Percentiles rank a stretch among this genome's conserved stretches.
phyloP scores from a whole-genome alignment of 2,329 filamentous ascomycete species.

The Emydomyces testavorans region DNA sequence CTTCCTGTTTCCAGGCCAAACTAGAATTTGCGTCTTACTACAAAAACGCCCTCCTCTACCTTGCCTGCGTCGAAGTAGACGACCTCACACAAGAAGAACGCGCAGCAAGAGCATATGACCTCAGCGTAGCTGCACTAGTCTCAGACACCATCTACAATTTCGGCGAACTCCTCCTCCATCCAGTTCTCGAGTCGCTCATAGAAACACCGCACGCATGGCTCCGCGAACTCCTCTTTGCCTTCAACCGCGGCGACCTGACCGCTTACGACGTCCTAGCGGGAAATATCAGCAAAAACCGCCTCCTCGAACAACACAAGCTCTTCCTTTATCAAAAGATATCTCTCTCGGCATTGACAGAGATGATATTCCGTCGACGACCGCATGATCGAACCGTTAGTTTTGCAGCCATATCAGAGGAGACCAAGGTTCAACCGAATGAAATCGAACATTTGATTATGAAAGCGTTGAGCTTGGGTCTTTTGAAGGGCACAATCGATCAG shows the following conservation, averaged over 20 bases:
- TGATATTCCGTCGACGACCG: constrained; percentile 87
- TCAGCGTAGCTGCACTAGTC: constrained; percentile 82
- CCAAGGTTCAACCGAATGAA: constrained; percentile 78
- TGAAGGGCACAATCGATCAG: constrained; percentile 90
- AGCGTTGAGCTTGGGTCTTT: constrained; percentile 81
- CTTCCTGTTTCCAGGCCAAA: constrained; percentile 45
- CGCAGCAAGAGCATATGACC: constrained; percentile 75
- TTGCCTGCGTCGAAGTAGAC: constrained; percentile 82
- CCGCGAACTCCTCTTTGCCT: constrained; percentile 89
- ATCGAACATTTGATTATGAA: constrained; percentile 99
- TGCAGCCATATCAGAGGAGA: constrained; percentile 75
- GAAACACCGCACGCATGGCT: constrained; percentile 74
- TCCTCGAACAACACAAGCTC: constrained; percentile 65
- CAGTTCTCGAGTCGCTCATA: constrained; percentile 75
- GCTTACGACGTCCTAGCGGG: constrained; percentile 74
- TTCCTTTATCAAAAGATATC: constrained; percentile 97
- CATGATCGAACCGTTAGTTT: constrained; percentile 95
- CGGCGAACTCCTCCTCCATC: constrained; percentile 93
- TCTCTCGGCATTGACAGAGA: constrained; percentile 87
- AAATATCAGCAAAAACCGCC: constrained; percentile 66
- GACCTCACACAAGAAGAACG: constrained; percentile 64
- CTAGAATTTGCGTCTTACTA: constrained; percentile 94
- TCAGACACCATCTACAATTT: constrained; percentile 99
- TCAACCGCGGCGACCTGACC: constrained; percentile 85
- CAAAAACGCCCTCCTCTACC: constrained; percentile 91